These are phyloP conservation scores for Logfia minima DNA, from an alignment of 129 eudicot species.

Conservation along the genomic window DNA sequence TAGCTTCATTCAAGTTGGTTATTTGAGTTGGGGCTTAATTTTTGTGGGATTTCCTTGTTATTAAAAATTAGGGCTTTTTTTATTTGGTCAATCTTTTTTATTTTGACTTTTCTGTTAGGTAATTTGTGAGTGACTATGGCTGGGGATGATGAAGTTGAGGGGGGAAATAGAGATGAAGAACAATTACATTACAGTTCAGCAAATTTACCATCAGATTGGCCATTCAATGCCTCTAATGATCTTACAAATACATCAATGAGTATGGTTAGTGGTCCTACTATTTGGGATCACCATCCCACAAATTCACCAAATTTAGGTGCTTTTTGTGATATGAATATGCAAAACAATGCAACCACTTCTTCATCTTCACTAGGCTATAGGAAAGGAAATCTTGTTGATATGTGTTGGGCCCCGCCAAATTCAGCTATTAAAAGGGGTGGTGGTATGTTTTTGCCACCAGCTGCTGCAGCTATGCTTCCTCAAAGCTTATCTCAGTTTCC, in stretches of 20 bases:
- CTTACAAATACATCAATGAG: slow-evolving; percentile 53
- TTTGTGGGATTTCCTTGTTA: slow-evolving; percentile 19
- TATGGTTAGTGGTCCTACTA: slow-evolving; percentile 46
- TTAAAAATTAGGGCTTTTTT: slow-evolving; percentile 30
- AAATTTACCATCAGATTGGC: slow-evolving; percentile 52
- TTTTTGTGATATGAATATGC: slow-evolving; percentile 52
- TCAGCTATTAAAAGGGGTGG: slow-evolving; percentile 41
- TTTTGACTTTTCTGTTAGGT: slow-evolving; percentile 24
- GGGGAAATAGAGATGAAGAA: slow-evolving; percentile 48
- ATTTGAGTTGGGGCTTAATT: slow-evolving; percentile 18
- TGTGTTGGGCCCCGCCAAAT: slow-evolving; percentile 45
- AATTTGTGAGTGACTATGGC: slow-evolving; percentile 16
- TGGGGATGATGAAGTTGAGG: slow-evolving; percentile 54
- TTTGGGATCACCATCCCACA: slow-evolving; percentile 64
- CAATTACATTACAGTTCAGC: slow-evolving; percentile 31
- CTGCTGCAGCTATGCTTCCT: slow-evolving; percentile 52
- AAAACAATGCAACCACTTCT: slow-evolving; percentile 44
- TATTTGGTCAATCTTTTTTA: slow-evolving; percentile 22
- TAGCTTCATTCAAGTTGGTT: slow-evolving; percentile 17
- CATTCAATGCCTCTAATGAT: slow-evolving; percentile 24
- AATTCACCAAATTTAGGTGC: slow-evolving; percentile 49
- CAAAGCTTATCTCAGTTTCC: slow-evolving; percentile 68
- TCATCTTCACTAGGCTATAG: slow-evolving; percentile 46
- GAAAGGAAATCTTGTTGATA: slow-evolving; percentile 33
- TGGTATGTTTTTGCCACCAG: slow-evolving; percentile 40